Conservation (phyloP, 768 basidiomycete genomes). For the Sporobolomyces phaffii region DNA sequence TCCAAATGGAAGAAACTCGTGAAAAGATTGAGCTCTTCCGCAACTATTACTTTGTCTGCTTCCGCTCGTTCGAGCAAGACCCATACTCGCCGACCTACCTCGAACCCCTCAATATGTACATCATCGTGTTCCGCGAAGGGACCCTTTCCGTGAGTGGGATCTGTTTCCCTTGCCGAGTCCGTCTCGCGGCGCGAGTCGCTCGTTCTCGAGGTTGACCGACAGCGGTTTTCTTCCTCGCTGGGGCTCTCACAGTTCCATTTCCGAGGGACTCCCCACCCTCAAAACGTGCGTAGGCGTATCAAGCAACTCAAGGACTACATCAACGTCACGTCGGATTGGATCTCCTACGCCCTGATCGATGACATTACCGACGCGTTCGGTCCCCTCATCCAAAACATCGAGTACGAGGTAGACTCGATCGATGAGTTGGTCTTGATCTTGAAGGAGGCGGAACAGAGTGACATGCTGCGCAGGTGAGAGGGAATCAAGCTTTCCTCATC, state of each 20-base stretch:
- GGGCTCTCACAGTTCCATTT: conserved; percentile 72
- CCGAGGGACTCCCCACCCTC: conserved; percentile 91
- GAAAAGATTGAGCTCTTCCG: conserved; percentile 99
- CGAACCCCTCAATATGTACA: conserved; percentile 99
- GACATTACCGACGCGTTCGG: conserved; percentile 99
- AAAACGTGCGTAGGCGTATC: conserved; percentile 94
- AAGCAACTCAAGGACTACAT: conserved; percentile 99
- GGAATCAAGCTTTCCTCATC: background rate
- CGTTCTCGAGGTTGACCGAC: background rate
- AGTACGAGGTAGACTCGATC: conserved; percentile 98
- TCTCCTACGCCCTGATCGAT: conserved; percentile 97
- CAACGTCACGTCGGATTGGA: conserved; percentile 98
- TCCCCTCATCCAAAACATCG: conserved; percentile 94
- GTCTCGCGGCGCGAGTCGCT: no score
- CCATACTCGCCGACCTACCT: conserved; percentile 93
- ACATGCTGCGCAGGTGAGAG: conserved; percentile 81
- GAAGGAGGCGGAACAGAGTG: conserved; percentile 91
- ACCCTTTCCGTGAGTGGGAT: conserved; percentile 69
- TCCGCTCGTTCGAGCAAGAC: conserved; percentile 98
- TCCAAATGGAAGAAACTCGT: conserved; percentile 97
- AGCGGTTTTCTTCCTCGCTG: background rate
- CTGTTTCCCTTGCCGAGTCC: background rate
- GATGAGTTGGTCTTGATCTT: conserved; percentile 95
- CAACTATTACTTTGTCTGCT: conserved; percentile 98
- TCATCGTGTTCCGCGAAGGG: conserved; percentile 96